phyloP scores from a whole-genome alignment of 2,329 filamentous ascomycete species.

The Neophaeococcomyces mojaviensis region DNA sequence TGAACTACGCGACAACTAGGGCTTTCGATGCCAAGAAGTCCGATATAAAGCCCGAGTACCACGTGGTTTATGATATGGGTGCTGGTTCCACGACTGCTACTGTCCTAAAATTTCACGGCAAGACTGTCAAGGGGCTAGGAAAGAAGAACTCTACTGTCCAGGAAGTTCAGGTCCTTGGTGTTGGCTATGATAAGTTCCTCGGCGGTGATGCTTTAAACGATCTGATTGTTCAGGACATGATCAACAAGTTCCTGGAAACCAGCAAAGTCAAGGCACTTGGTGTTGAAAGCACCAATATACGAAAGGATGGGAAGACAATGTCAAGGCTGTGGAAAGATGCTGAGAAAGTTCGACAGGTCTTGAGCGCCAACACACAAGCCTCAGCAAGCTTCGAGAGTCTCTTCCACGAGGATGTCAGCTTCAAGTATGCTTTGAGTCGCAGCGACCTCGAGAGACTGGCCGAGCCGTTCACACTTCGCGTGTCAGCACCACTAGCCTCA shows the following conservation, averaged over 20 bases:
- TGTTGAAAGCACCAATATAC: slow-evolving; percentile 57
- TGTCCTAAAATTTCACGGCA: slow-evolving; percentile 80
- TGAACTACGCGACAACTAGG: slow-evolving; percentile 90
- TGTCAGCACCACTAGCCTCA: slow-evolving; percentile 61
- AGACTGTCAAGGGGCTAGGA: slow-evolving; percentile 80
- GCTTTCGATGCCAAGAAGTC: slow-evolving; percentile 80
- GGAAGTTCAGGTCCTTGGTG: slow-evolving; percentile 81
- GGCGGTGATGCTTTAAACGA: slow-evolving; percentile 86
- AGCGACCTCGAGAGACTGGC: slow-evolving; percentile 74
- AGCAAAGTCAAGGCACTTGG: slow-evolving; percentile 43
- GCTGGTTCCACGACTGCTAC: slow-evolving; percentile 90
- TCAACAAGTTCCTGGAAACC: slow-evolving; percentile 67
- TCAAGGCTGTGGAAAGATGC: slow-evolving; percentile 91
- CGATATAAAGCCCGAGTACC: slow-evolving; percentile 78
- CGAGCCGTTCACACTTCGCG: slow-evolving; percentile 58
- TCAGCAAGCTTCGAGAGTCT: slow-evolving; percentile 76
- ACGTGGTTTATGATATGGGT: slow-evolving; percentile 96
- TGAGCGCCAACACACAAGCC: slow-evolving; percentile 87
- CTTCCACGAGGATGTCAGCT: slow-evolving; percentile 78
- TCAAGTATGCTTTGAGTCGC: slow-evolving; percentile 81
- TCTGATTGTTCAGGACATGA: slow-evolving; percentile 82
- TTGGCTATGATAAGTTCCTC: slow-evolving; percentile 80
- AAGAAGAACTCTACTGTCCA: slow-evolving; percentile 95
- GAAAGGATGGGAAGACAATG: slow-evolving; percentile 71
- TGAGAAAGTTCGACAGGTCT: slow-evolving; percentile 74